A percentile compares a stretch with the other conserved stretches of the same genome.
These are phyloP conservation scores for Aphanomyces stellatus DNA, from an alignment of 352 stramenopile genomes.

Conservation along the genomic window DNA sequence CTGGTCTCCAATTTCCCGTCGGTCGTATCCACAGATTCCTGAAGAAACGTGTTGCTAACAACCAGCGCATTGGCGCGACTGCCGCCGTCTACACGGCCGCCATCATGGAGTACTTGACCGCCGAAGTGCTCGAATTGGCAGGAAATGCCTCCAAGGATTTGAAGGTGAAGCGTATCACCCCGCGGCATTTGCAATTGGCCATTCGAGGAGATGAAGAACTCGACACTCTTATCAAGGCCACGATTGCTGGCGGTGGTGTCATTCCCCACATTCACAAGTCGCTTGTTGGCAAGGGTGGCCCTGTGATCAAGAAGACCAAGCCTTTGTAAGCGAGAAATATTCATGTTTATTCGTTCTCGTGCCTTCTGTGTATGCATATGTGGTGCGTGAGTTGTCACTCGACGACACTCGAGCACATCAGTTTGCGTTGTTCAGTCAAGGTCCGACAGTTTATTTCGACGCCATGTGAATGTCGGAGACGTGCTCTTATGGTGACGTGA, in stretches of 20 bases:
- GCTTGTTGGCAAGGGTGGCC: slow-evolving; percentile 95
- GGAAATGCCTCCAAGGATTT: slow-evolving; percentile 96
- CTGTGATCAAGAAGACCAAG: slow-evolving; percentile 81
- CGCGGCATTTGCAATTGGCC: slow-evolving; percentile 98
- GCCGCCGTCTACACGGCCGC: slow-evolving; percentile 99
- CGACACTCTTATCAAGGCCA: slow-evolving; percentile 99
- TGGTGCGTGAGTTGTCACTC: background rate
- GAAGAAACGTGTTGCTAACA: slow-evolving; percentile 97
- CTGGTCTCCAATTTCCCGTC: slow-evolving; percentile 99
- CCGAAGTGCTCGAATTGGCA: slow-evolving; percentile 99
- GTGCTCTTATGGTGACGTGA: slow-evolving; percentile 8
- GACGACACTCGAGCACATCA: background rate
- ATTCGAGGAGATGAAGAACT: slow-evolving; percentile 99
- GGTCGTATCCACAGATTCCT: slow-evolving; percentile 99
- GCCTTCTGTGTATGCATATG: background rate
- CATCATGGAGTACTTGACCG: slow-evolving; percentile 99
- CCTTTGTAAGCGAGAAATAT: slow-evolving; percentile 29
- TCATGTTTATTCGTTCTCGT: slow-evolving; percentile 66
- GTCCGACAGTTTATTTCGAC: background rate
- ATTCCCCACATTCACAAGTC: slow-evolving; percentile 99
- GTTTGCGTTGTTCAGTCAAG: background rate
- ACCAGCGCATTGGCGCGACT: slow-evolving; percentile 98
- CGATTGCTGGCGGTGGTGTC: slow-evolving; percentile 93
- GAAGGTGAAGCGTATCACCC: slow-evolving; percentile 98
- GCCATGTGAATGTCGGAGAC: slow-evolving; percentile 3